phyloP scores from a whole-genome alignment of 108 stramenopile genomes.

The Cyclotella distinguenda region DNA sequence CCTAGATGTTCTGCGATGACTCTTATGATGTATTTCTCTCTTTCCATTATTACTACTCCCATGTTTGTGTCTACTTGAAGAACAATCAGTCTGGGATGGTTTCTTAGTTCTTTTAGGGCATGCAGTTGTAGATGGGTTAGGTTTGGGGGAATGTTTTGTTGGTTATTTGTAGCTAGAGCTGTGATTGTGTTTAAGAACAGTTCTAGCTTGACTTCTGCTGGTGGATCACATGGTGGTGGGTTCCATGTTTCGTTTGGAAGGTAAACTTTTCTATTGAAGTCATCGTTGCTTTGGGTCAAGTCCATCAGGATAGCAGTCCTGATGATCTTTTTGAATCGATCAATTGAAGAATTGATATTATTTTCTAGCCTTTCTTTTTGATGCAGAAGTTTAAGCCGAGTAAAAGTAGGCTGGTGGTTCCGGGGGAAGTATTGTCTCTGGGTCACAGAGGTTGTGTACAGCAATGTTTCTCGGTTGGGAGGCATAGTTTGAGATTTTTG shows the following conservation, averaged over 20 bases:
- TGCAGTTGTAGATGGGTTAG: not conserved
- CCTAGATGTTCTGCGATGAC: not conserved
- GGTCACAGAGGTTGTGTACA: not conserved
- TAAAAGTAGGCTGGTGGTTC: not conserved
- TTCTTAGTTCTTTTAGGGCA: not conserved
- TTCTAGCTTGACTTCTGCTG: not conserved
- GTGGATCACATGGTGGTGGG: not conserved
- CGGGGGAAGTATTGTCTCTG: not conserved
- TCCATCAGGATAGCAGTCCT: not conserved
- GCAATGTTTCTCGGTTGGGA: not conserved
- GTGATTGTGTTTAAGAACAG: not conserved
- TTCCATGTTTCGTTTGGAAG: not conserved
- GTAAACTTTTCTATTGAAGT: not conserved
- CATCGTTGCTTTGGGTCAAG: not conserved
- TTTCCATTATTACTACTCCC: not conserved
- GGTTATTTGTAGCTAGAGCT: not conserved
- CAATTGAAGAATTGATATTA: not conserved
- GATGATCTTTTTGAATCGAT: not conserved
- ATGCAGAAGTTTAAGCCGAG: not conserved
- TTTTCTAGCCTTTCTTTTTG: not conserved
- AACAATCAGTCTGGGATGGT: not conserved
- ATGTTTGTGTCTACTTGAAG: constrained; percentile 1
- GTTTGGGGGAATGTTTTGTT: not conserved
- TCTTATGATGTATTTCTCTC: not conserved
- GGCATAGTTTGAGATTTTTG: not conserved